These are phyloP conservation scores for Vaccinium vitisidaea DNA, from an alignment of 148 eudicot genomes.

Conservation along the genomic window DNA sequence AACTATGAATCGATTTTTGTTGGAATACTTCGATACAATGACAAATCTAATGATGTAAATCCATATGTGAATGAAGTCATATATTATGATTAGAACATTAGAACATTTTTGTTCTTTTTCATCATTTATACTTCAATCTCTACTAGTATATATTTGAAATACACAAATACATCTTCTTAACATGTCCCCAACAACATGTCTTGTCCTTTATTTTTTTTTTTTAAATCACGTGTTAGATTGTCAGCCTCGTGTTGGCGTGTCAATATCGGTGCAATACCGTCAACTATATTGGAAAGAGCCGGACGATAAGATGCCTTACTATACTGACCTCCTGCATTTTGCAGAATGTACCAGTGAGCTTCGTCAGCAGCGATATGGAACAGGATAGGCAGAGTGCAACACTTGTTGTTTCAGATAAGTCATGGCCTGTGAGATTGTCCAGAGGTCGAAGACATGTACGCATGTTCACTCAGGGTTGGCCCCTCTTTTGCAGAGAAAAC, in stretches of 20 bases:
- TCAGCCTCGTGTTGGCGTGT: background rate
- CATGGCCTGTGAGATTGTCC: background rate
- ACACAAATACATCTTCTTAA: background rate
- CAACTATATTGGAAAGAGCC: background rate
- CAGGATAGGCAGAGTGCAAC: background rate
- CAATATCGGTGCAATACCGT: background rate
- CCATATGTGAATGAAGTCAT: background rate
- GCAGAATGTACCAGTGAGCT: constrained; percentile 4
- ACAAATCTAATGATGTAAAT: background rate
- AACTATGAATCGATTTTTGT: background rate
- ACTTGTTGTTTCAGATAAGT: background rate
- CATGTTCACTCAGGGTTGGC: background rate
- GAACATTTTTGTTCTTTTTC: background rate
- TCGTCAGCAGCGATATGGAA: background rate
- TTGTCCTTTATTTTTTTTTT: background rate
- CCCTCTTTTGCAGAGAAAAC: background rate
- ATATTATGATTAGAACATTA: background rate
- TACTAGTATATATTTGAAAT: background rate
- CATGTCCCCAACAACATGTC: background rate
- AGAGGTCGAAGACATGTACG: no score
- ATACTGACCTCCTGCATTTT: background rate
- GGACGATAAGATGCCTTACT: background rate
- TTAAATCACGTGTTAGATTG: background rate
- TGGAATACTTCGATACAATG: background rate
- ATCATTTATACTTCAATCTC: background rate